Percentiles rank a stretch among this genome's conserved stretches.
Conservation (phyloP, 108 stramenopile genomes). For the Cyclotella distinguenda region DNA sequence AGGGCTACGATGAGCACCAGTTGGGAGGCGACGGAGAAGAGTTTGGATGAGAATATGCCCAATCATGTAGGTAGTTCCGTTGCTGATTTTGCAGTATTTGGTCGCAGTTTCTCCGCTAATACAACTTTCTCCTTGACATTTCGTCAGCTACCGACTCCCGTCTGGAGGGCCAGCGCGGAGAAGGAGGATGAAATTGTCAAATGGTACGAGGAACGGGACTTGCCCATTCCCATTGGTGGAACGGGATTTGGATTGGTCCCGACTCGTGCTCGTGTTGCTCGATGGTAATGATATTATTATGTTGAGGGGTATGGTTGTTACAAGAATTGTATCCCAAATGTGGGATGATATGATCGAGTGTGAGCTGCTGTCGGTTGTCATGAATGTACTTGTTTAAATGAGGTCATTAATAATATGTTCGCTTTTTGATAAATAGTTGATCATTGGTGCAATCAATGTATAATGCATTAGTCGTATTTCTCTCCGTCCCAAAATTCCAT, state of each 20-base stretch:
- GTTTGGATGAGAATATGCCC: constrained; percentile 81
- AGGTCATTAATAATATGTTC: too few relatives aligned
- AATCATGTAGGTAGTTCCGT: constrained; percentile 59
- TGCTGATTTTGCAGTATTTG: background rate
- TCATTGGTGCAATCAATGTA: too few relatives aligned
- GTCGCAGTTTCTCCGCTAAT: background rate
- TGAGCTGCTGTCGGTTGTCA: too few relatives aligned
- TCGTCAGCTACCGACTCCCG: constrained; percentile 66
- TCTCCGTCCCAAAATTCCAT: too few relatives aligned
- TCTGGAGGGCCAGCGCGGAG: constrained; percentile 59
- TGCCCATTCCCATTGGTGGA: constrained; percentile 78
- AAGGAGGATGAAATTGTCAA: constrained; percentile 62
- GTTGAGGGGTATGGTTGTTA: too few relatives aligned
- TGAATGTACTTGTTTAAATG: too few relatives aligned
- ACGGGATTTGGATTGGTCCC: constrained; percentile 60
- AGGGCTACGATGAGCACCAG: constrained; percentile 83
- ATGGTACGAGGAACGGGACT: constrained; percentile 82
- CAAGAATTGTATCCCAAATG: too few relatives aligned
- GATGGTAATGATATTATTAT: constrained; percentile 80
- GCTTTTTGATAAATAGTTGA: too few relatives aligned
- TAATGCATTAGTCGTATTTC: too few relatives aligned
- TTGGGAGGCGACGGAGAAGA: constrained; percentile 57
- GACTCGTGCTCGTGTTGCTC: constrained; percentile 61
- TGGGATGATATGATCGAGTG: too few relatives aligned
- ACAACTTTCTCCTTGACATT: background rate